Base-by-base conservation (phyloP, 2,329 filamentous ascomycete genomes). In the Ceratocystiopsis brevicomis region DNA sequence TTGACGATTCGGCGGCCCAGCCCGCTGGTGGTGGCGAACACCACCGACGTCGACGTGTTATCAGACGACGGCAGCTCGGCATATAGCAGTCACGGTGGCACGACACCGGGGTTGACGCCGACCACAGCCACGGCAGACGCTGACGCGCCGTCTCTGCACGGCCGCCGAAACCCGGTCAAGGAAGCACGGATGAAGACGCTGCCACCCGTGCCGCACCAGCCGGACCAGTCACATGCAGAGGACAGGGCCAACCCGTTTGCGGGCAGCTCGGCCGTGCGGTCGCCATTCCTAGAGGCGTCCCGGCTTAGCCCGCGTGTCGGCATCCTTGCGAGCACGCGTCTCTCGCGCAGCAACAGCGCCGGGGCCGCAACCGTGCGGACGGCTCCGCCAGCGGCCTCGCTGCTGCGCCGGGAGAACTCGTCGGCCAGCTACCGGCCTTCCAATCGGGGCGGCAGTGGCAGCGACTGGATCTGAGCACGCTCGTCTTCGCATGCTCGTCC, bases 171-270 rank as follows among this genome's bases (percentile, higher is more conserved):
- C 16, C 51, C 53, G 2, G 52, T 53, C 37, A 58, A 56, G 47
- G 56, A 56, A n/a, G 51, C 54, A 1, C 54, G 50, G 45, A 59
- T 58, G 57, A 62, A 59, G 51, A 56, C 50, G 3, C 53, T 64
- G 4, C 62, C 64, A 10, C 57, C 63, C 0, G 56, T 61, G 8
- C 61, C 63, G 14, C 40, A n/a, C 42, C 37, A 50, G 37, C 44
- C 3, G 48, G 52, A 10, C 13, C 33, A 15, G 15, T 3, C 11
- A 4, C 32, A 33, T 9, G 10, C 12, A 14, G 33, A 47, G 50
- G 10, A 44, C 53, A 6, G 35, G 25, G 25, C 25, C 25, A 30
- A 30, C 10, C 25, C 25, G 25, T 30, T 30, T 30, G 10, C 25
- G 8, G 25, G 10, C 25, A 30, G 25, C 25, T 30, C 25, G 25